A percentile compares a stretch with the other conserved stretches of the same genome.
Conservation (phyloP, 257 asterid genomes). For the Nicotiana tomentosiformis region DNA sequence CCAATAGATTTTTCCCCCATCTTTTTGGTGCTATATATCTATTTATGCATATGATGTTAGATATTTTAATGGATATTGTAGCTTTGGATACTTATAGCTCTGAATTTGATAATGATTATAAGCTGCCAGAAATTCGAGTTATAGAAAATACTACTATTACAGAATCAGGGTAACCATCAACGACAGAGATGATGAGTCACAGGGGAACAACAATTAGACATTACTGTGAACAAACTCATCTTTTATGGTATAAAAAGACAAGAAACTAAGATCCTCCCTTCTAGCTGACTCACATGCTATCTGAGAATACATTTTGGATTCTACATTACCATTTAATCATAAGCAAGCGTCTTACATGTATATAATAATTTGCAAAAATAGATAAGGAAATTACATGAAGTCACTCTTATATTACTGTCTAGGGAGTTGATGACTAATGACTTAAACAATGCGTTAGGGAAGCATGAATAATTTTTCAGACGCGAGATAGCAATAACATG, state of each 20-base stretch:
- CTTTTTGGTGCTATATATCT: neutral
- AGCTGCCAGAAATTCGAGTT: neutral
- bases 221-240: constrained; percentile 1
- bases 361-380: neutral
- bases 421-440: neutral
- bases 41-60: neutral
- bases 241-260: neutral
- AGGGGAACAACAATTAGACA: constrained; percentile 7
- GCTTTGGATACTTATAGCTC: constrained; percentile 21
- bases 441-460: neutral
- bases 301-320: neutral
- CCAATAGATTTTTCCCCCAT: neutral
- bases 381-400: neutral
- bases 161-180: neutral
- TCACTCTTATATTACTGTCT: neutral
- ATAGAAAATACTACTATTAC: neutral
- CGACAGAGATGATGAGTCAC: neutral
- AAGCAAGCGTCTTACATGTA: neutral
- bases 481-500: neutral
- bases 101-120: neutral
- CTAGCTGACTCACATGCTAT: constrained; percentile 4
- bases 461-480: neutral
- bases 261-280: constrained; percentile 8
- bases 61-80: neutral
- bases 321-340: too few relatives aligned